Base-by-base conservation (phyloP, 2,329 filamentous ascomycete genomes). In the Venturia pyrina region DNA sequence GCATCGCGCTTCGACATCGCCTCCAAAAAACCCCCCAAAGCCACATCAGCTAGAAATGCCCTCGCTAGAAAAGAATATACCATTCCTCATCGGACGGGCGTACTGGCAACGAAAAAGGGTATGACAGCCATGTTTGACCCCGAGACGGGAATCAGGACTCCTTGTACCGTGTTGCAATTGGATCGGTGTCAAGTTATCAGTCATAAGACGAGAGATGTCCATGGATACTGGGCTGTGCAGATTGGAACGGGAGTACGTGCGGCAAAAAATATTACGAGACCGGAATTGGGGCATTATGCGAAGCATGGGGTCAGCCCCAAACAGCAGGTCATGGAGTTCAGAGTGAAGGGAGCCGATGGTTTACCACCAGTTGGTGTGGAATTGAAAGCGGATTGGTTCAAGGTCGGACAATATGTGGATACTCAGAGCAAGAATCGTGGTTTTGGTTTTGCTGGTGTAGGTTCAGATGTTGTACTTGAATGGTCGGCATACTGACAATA, bases 211-310 rank as follows among this genome's bases (percentile, higher is more conserved):
- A 81, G 87, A 43, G 81, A 87, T 69, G 81, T 83, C 73, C 87
- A 98, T 76, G 95, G 95, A 24, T 99, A 99, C 80, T 97, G 86
- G 82, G 95, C 93, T 19, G 92, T 98, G 17, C 93, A 97, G 79
- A 80, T 99, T 57, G 95, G 95, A 24, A 81, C 85, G 61, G 95
- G 95, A 3, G 84, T 85, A 75, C 89, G 88, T 75, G 85, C 88
- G 68, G 79, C 89, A 32, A 82, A 81, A 68, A 96, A 96, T 75
- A 85, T 95, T 53, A 88, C 88, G n/a, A 85, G 89, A 72, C 89
- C 95, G 2, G 80, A 90, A 81, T 80, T 97, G 67, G 95, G 95
- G 0, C 95, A 97, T 79, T 98, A 89, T 78, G 90, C 93, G 68
- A 86, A 83, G 66, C 87, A 91, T 73, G 88, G 88, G 28, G 84